Evolutionary conservation across 2,329 filamentous ascomycete species (phyloP).

Genomic region (Calonectria pseudoreteaudii): DNA sequence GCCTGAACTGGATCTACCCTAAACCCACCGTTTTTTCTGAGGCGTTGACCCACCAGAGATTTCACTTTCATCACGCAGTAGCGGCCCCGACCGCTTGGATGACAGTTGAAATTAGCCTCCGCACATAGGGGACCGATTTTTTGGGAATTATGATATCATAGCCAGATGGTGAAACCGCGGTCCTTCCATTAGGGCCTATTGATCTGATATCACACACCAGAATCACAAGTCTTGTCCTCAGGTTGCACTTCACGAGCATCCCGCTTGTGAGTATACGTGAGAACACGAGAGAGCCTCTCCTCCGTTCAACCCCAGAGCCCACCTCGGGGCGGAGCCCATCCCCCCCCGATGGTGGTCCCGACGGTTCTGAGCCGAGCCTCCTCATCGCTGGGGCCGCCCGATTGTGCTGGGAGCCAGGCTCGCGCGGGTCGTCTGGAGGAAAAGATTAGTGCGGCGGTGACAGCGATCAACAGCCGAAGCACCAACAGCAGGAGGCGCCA

Average conservation of each 20-base stretch:
- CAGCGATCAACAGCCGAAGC: not conserved
- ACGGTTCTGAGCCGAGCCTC: not conserved
- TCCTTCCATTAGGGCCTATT: not conserved
- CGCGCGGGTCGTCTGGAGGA: not conserved
- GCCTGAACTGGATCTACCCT: not conserved
- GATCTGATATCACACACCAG: not conserved
- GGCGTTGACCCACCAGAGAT: conserved; percentile 5
- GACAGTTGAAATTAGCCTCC: not conserved
- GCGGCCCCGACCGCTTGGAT: conserved; percentile 18
- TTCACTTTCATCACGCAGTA: conserved; percentile 13
- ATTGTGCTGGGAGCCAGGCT: not conserved
- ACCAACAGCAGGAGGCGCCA: not conserved
- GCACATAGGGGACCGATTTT: not conserved
- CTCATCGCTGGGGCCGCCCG: not conserved
- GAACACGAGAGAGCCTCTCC: not conserved
- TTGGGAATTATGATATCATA: conserved; percentile 8
- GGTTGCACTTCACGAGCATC: not conserved
- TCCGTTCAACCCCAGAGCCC: not conserved
- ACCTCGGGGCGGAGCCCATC: not conserved
- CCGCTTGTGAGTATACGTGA: not conserved
- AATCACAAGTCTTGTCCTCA: not conserved
- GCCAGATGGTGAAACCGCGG: not conserved
- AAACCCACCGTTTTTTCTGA: not conserved
- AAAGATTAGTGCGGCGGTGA: conserved; percentile 6
- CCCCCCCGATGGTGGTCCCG: not conserved